A percentile compares a stretch with the other conserved stretches of the same genome.
phyloP scores from a whole-genome alignment of 148 eudicot genomes.

The Beta vulgaris region DNA sequence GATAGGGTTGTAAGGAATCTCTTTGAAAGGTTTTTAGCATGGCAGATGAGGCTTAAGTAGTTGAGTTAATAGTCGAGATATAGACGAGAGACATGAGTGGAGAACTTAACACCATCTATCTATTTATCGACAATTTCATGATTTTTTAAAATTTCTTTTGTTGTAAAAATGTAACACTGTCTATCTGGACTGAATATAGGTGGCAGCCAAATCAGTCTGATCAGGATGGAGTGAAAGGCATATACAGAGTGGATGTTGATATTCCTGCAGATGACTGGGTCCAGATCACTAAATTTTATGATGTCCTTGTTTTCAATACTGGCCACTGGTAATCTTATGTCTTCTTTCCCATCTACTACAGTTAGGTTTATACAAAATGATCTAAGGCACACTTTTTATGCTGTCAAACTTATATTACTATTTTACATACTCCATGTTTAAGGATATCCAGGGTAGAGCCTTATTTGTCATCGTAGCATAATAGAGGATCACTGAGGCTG shows the following conservation, averaged over 20 bases:
- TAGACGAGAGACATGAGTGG: not conserved
- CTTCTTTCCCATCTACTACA: conserved; percentile 2
- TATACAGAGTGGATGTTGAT: conserved; percentile 83
- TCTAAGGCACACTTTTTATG: not conserved
- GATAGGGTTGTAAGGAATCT: too few relatives aligned
- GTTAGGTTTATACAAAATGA: not conserved
- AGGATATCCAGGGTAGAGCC: not conserved
- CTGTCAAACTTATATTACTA: not conserved
- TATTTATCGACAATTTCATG: not conserved
- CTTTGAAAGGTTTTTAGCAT: not conserved
- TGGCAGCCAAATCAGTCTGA: conserved; percentile 65
- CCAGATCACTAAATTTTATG: conserved; percentile 61
- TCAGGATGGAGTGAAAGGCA: conserved; percentile 60
- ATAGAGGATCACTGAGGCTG: not conserved
- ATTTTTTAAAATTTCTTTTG: not conserved
- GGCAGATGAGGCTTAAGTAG: not conserved
- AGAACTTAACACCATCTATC: not conserved
- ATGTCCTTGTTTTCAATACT: conserved; percentile 81
- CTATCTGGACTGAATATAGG: conserved; percentile 37
- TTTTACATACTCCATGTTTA: not conserved
- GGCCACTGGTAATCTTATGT: conserved; percentile 71
- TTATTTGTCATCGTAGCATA: not conserved
- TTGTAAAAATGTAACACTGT: not conserved
- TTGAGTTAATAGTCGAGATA: not conserved
- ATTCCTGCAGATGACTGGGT: conserved; percentile 86